Evolutionary conservation across 1,284 basidiomycete species (phyloP).

Genomic region (Ceratobasidium sp.): DNA sequence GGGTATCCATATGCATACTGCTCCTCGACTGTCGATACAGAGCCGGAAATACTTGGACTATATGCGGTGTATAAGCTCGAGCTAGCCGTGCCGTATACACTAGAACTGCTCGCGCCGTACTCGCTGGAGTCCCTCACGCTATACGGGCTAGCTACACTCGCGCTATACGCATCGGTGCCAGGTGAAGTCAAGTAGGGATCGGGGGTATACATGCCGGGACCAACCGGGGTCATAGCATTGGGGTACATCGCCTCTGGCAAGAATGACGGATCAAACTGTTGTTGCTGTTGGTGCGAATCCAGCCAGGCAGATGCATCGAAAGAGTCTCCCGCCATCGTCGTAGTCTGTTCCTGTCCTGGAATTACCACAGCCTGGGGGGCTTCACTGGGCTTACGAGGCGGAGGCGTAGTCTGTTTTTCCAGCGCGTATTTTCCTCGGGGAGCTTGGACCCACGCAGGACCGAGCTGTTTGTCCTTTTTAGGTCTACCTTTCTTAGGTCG

Average conservation of each 20-base stretch:
- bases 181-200: neutral
- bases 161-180: neutral
- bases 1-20: neutral
- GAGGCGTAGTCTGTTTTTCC: neutral
- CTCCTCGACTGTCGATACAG: neutral
- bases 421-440: neutral
- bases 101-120: neutral
- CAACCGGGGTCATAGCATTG: neutral
- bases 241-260: neutral
- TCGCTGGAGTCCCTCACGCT: neutral
- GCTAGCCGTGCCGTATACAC: neutral
- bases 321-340: no score
- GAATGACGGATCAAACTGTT: neutral
- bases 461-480: neutral
- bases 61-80: neutral
- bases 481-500: neutral
- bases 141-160: neutral
- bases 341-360: no score
- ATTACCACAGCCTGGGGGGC: neutral
- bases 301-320: slow-evolving; percentile 18
- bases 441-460: neutral
- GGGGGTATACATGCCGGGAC: neutral
- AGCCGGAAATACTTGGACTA: neutral
- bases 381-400: neutral
- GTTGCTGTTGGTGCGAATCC: neutral